Evolutionary conservation across 2,329 filamentous ascomycete genomes (phyloP), one percentile per base, ranked within the genome.

Genomic region (Phaeosphaeria sp.): DNA sequence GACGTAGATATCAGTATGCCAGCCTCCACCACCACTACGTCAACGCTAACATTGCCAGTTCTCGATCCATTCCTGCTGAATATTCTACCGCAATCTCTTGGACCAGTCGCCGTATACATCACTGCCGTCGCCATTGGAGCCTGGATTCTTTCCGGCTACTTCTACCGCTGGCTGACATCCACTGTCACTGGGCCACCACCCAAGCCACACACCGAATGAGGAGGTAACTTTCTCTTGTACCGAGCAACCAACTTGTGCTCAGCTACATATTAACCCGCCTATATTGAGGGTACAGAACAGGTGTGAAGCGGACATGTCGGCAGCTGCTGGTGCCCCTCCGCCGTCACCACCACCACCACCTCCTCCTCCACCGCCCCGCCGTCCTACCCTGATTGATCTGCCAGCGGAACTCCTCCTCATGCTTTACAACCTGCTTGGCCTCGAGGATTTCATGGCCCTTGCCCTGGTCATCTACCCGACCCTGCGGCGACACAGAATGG

Each of bases 21-120:
- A n/a, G 33, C 17, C 30, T 23, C 17, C 41, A 15, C 20, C 3
- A 17, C 46, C 9, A 23, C 20, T 13, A 5, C 6, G 15, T 6
- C 18, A 46, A 46, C 25, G 53, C 64, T 74, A 59, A 72, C 62
- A 22, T 20, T 4, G 27, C 18, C 18, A 76, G 90, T 97, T 68
- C 85, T 99, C 22, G 95, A 98, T 76, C 93, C 93, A 0, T 98
- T 89, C 72, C 59, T 96, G 42, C 79, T 89, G 70, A 95, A 96
- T 79, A 72, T 93, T 17, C 83, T 98, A 52, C 95, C 95, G 13
- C 83, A 82, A 51, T 96, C 93, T 3, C 81, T 98, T 17, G 70
- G 90, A 21, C 88, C 91, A 20, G 94, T 90, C 1, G 86, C 86
- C 13, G 80, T 79, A 36, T 96, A 93, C 76, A 83, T 96, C 53